Conservation (phyloP, 1,284 basidiomycete genomes). For the Leccinum pachyderme region DNA sequence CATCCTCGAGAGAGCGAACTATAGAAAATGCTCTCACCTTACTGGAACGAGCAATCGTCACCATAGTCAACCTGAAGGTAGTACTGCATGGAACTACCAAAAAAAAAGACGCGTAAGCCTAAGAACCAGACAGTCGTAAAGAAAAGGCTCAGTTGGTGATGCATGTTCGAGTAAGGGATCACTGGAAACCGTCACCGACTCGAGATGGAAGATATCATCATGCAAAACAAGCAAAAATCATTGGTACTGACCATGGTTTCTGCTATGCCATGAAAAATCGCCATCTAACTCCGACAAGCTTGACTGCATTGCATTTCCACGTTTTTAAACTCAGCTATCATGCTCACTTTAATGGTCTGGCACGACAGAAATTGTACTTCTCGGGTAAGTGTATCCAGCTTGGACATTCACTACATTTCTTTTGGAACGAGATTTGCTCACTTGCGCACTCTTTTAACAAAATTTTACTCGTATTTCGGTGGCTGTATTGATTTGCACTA, state of each 20-base stretch:
- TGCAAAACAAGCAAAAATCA: constrained; percentile 6
- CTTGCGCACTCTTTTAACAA: too few species aligned
- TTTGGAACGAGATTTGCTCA: too few species aligned
- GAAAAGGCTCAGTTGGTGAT: constrained; percentile 68
- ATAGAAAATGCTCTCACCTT: constrained; percentile 13
- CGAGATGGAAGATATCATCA: constrained; percentile 69
- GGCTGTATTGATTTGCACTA: too few species aligned
- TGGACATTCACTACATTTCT: too few species aligned
- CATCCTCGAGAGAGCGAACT: constrained; percentile 36
- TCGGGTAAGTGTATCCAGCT: too few species aligned
- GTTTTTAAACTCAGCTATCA: background rate
- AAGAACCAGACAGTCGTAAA: constrained; percentile 12
- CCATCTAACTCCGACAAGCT: background rate
- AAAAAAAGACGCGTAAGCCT: background rate
- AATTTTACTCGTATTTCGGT: too few species aligned
- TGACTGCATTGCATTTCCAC: background rate
- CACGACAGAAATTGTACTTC: too few species aligned
- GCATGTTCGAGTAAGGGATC: constrained; percentile 76
- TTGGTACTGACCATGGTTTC: constrained; percentile 20
- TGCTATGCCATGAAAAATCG: background rate
- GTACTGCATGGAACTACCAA: background rate
- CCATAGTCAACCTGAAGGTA: background rate
- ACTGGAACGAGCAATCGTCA: background rate
- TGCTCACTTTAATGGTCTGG: too few species aligned
- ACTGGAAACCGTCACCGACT: constrained; percentile 64